Conservation (phyloP, 345 rosid genomes). For the Gossypium anomalum region DNA sequence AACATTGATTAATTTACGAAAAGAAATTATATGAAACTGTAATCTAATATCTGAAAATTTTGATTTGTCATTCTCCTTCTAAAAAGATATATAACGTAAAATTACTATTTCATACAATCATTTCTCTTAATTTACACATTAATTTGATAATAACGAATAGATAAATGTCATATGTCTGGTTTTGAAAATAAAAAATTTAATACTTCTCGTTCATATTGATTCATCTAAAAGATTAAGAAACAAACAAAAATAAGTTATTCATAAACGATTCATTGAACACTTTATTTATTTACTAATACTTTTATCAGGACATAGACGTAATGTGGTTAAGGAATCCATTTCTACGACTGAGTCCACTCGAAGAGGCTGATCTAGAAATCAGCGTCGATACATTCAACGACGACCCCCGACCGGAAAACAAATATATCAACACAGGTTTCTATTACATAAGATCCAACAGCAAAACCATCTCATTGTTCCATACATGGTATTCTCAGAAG, state of each 20-base stretch:
- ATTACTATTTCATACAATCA: too few species aligned
- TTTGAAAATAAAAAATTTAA: too few species aligned
- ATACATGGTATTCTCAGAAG: constrained; percentile 56
- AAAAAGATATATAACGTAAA: rapidly evolving
- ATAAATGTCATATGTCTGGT: too few species aligned
- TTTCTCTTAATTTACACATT: too few species aligned
- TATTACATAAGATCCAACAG: constrained; percentile 61
- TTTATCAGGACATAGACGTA: constrained; percentile 63
- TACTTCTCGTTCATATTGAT: too few species aligned
- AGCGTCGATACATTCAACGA: constrained; percentile 46
- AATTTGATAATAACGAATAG: too few species aligned
- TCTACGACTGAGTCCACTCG: constrained; percentile 27
- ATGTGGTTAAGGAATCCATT: constrained; percentile 76
- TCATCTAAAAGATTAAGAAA: too few species aligned
- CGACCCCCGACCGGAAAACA: constrained; percentile 27
- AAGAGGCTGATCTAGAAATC: constrained; percentile 54
- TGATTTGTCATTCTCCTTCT: rapidly evolving
- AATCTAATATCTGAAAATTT: too few species aligned
- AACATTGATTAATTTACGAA: rapidly evolving
- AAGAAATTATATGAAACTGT: rapidly evolving
- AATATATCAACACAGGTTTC: constrained; percentile 66
- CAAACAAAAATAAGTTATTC: too few species aligned
- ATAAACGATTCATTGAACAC: too few species aligned
- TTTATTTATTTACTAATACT: too few species aligned
- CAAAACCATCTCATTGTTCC: constrained; percentile 52